phyloP scores from a whole-genome alignment of 2,329 filamentous ascomycete species.

The Colletotrichum theobromicola region DNA sequence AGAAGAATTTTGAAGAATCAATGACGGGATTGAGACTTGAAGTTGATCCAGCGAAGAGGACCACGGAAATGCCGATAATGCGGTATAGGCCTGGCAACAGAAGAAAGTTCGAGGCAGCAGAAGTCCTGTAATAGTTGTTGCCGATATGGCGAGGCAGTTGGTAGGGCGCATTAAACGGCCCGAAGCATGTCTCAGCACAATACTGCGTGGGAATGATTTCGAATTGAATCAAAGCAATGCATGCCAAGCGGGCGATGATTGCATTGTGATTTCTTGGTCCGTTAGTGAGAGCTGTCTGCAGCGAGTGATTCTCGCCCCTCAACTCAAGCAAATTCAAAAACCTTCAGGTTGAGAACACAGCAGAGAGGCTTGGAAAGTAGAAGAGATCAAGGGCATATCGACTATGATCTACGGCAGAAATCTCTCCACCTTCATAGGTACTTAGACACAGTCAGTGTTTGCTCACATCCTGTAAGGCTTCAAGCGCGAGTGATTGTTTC shows the following conservation, averaged over 20 bases:
- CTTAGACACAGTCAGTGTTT: neutral
- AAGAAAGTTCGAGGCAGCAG: neutral
- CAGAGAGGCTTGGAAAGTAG: fast-evolving
- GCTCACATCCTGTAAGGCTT: neutral
- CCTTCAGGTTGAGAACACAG: neutral
- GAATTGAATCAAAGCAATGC: neutral
- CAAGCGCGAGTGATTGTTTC: neutral
- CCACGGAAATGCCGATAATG: neutral
- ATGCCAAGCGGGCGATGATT: neutral
- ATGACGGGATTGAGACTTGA: neutral
- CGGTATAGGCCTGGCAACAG: neutral
- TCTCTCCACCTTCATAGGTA: too few species aligned
- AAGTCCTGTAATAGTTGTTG: neutral
- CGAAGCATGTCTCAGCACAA: neutral
- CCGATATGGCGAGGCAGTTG: neutral
- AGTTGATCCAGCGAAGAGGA: neutral
- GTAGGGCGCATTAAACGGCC: neutral
- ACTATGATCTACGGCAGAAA: too few species aligned
- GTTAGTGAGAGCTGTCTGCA: fast-evolving
- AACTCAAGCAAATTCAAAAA: neutral
- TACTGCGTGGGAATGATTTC: neutral
- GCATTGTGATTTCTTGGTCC: neutral
- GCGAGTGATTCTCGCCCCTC: neutral
- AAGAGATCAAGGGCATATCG: neutral
- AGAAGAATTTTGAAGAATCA: neutral